Percentiles rank a stretch among this genome's conserved stretches.
Evolutionary conservation across 176 grass and related monocot species (phyloP).

Genomic region (Avena atlantica): DNA sequence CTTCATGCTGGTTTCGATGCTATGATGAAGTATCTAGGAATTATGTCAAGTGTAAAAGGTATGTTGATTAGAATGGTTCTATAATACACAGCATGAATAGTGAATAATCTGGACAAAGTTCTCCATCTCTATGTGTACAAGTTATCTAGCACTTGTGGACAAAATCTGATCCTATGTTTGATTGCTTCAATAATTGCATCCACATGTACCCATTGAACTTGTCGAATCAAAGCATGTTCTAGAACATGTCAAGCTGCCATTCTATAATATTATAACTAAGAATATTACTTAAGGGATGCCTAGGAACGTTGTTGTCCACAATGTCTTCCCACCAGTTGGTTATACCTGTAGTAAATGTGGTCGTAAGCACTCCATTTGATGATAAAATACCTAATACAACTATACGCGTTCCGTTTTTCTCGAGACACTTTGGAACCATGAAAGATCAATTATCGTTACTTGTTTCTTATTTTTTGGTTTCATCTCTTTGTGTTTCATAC

Average conservation of each 20-base stretch:
- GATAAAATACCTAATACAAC: background rate
- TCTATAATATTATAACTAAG: constrained; percentile 24
- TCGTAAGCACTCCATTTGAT: constrained; percentile 26
- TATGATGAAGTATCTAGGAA: background rate
- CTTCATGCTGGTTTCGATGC: constrained; percentile 8
- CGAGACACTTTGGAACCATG: background rate
- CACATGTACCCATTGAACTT: constrained; percentile 19
- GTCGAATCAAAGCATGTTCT: constrained; percentile 9
- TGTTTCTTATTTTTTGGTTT: background rate
- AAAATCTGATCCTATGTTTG: constrained; percentile 6
- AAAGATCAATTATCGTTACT: constrained; percentile 8
- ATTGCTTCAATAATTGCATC: constrained; percentile 29
- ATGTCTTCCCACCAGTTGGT: background rate
- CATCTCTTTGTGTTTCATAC: background rate
- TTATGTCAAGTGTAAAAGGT: background rate
- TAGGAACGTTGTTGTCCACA: background rate
- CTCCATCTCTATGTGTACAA: background rate
- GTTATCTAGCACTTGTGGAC: background rate
- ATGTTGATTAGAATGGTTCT: background rate
- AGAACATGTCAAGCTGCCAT: constrained; percentile 38
- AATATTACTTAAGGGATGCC: background rate
- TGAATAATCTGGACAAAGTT: constrained; percentile 20
- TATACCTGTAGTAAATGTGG: constrained; percentile 24
- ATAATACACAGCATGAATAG: background rate
- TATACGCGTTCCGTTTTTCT: background rate